Evolutionary conservation across 345 rosid species (phyloP), one percentile per base, ranked within the genome.

Genomic region (Syzygium oleosum): DNA sequence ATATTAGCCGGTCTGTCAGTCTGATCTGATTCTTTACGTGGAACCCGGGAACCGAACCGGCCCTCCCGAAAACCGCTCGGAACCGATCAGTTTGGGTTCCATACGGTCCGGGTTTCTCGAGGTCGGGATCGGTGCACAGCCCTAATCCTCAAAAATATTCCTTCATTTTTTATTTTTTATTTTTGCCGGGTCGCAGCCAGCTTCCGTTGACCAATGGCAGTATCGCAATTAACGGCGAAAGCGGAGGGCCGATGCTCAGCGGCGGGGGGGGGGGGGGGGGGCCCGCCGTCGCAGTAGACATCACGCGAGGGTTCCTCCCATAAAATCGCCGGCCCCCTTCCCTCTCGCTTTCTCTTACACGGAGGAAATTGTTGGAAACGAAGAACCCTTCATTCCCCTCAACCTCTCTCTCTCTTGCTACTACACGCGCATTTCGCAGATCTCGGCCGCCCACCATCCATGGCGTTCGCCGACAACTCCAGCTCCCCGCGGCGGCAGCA

Each of bases 381-480:
- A n/a, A n/a, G n/a, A n/a, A n/a, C n/a, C n/a, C n/a, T n/a, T n/a
- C n/a, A n/a, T n/a, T n/a, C n/a, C n/a, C n/a, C n/a, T n/a, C n/a
- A n/a, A n/a, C n/a, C n/a, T n/a, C n/a, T n/a, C n/a, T n/a, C n/a
- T n/a, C n/a, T n/a, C n/a, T n/a, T n/a, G n/a, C n/a, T n/a, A n/a
- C n/a, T n/a, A n/a, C 41, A 38, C 41, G 1, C 15, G 1, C n/a
- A 9, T 73, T 9, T 63, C 16, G 61, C 86, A 53, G 86, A 73
- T 73, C 80, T 73, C 58, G 58, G 52, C 56, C 8, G 41, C 9
- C 52, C 38, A 7, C 11, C 84, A 43, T 59, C 88, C 85, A 95
- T 96, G 98, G 94, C 92, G 51, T 52, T 85, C 52, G 87, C 92
- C 0, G 93, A 89, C 22, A 49, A 25, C 80, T 73, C 80, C 13